phyloP scores from a whole-genome alignment of 1,284 basidiomycete genomes.

The Rhodotorula sp. region DNA sequence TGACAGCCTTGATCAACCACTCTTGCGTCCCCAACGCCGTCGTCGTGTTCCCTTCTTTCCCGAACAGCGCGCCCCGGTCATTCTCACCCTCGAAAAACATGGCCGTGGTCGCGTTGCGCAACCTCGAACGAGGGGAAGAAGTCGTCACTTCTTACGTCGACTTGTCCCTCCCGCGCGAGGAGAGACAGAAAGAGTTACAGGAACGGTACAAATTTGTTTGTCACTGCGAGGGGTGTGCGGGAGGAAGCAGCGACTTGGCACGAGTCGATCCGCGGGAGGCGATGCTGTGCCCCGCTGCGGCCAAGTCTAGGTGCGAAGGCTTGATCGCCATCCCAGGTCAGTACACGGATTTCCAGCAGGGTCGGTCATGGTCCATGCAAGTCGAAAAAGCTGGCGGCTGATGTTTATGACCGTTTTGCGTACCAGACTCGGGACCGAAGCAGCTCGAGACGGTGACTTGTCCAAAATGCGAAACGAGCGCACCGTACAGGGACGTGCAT shows the following conservation, averaged over 20 bases:
- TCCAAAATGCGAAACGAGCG: not conserved
- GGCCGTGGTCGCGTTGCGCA: conserved; percentile 66
- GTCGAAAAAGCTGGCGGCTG: not conserved
- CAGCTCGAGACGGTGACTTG: conserved; percentile 3
- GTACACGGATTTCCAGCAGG: conserved; percentile 6
- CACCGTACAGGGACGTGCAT: conserved; percentile 11
- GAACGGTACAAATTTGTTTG: conserved; percentile 82
- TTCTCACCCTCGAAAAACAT: conserved; percentile 53
- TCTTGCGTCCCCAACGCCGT: conserved; percentile 87
- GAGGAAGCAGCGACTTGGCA: conserved; percentile 31
- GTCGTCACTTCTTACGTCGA: conserved; percentile 83
- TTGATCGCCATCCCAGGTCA: conserved; percentile 52
- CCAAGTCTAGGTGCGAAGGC: conserved; percentile 40
- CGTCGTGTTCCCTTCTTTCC: conserved; percentile 71
- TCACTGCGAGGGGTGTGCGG: conserved; percentile 67
- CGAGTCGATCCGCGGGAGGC: conserved; percentile 65
- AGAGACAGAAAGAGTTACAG: conserved; percentile 61
- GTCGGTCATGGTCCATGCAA: not conserved
- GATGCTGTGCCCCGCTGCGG: conserved; percentile 56
- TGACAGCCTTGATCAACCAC: conserved; percentile 81
- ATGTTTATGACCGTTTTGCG: too few relatives aligned
- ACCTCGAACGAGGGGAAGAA: conserved; percentile 67
- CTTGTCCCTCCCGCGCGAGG: conserved; percentile 62
- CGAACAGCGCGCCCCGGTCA: conserved; percentile 53
- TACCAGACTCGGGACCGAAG: not conserved